phyloP scores from a whole-genome alignment of 148 eudicot genomes.

The Oxyria digyna region DNA sequence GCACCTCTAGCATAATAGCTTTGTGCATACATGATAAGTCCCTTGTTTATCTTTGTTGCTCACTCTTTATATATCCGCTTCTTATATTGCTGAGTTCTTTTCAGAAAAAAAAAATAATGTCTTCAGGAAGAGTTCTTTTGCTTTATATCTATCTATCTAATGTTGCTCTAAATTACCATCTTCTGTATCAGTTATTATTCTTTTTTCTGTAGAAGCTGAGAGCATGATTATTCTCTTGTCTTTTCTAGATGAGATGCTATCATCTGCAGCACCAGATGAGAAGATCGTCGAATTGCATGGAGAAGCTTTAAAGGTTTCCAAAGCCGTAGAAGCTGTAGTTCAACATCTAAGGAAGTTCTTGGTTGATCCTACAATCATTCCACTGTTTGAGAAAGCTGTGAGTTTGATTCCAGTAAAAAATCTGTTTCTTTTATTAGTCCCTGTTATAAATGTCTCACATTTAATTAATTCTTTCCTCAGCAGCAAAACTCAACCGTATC shows the following conservation, averaged over 20 bases:
- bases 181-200: not conserved
- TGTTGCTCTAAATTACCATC: not conserved
- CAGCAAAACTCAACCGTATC: slow-evolving; percentile 23
- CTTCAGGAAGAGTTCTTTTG: too few relatives aligned
- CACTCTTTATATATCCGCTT: not conserved
- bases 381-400: slow-evolving; percentile 77
- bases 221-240: not conserved
- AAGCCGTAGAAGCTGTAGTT: slow-evolving; percentile 67
- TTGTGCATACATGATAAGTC: not conserved
- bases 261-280: slow-evolving; percentile 63
- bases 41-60: not conserved
- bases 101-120: not conserved
- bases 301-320: slow-evolving; percentile 73
- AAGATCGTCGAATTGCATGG: slow-evolving; percentile 85
- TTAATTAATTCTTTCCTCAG: slow-evolving; percentile 18
- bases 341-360: slow-evolving; percentile 84
- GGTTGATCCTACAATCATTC: slow-evolving; percentile 78
- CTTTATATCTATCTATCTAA: not conserved
- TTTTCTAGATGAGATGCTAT: slow-evolving; percentile 49
- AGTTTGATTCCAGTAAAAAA: slow-evolving; percentile 16
- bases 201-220: not conserved
- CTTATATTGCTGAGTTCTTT: not conserved
- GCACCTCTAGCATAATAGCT: not conserved
- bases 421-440: not conserved
- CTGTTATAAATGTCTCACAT: slow-evolving; percentile 1